Evolutionary conservation across 2,329 filamentous ascomycete genomes (phyloP).

Genomic region (Fusarium chaquense): DNA sequence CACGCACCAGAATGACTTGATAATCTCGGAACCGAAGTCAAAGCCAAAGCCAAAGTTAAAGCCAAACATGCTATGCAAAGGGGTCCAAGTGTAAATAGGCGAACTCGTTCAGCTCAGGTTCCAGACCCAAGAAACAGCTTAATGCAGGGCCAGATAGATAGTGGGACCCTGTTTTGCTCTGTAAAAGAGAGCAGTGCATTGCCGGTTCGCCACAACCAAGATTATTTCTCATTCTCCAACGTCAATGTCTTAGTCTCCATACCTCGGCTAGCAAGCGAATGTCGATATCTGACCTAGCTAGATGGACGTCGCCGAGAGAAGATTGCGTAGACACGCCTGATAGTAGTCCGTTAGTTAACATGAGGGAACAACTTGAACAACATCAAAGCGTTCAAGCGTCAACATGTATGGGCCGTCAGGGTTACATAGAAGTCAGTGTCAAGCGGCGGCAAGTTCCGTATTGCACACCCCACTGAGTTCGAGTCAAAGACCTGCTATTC

Average conservation of each 20-base stretch:
- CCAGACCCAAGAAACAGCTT: slow-evolving; percentile 1
- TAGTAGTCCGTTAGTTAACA: background rate
- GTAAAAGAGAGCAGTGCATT: background rate
- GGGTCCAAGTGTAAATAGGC: background rate
- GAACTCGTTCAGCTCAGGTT: slow-evolving; percentile 2
- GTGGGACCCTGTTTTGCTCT: background rate
- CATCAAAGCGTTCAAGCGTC: slow-evolving; percentile 3
- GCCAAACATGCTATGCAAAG: background rate
- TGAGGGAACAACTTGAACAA: background rate
- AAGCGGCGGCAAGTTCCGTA: background rate
- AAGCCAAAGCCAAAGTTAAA: background rate
- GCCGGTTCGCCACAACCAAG: background rate
- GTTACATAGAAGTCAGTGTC: background rate
- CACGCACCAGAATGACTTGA: background rate
- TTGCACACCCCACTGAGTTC: background rate
- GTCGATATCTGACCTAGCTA: background rate
- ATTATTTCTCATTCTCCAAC: background rate
- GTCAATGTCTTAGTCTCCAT: slow-evolving; percentile 19
- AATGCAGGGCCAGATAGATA: background rate
- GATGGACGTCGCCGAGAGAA: background rate
- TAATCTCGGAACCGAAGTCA: background rate
- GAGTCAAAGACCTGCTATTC: background rate
- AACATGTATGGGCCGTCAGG: background rate
- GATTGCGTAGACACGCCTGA: background rate
- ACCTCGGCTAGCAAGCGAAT: slow-evolving; percentile 1